These are phyloP conservation scores for Sclerotinia spermophila DNA, from an alignment of 2,329 filamentous ascomycete genomes.

Conservation along the genomic window DNA sequence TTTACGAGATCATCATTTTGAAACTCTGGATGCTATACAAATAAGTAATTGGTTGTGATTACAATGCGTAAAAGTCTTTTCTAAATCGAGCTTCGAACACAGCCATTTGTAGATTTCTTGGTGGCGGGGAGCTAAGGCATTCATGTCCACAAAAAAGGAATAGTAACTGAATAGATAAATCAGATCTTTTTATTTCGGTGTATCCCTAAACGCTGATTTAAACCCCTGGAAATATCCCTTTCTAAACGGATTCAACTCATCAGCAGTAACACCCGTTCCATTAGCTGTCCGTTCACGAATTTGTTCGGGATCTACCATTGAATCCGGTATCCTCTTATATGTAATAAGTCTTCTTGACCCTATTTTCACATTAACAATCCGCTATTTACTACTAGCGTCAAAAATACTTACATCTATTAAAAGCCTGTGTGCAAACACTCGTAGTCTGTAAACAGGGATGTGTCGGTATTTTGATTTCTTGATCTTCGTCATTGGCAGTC, in stretches of 20 bases:
- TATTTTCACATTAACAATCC: slow-evolving; percentile 38
- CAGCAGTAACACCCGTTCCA: slow-evolving; percentile 49
- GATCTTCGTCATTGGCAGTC: slow-evolving; percentile 74
- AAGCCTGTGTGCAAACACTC: slow-evolving; percentile 76
- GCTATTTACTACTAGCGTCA: background rate
- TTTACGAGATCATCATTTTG: too few species aligned
- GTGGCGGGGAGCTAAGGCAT: background rate
- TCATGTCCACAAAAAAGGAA: background rate
- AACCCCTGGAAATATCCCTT: slow-evolving; percentile 47
- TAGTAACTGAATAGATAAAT: background rate
- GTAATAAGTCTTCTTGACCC: slow-evolving; percentile 88
- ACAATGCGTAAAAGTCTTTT: background rate
- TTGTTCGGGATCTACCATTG: slow-evolving; percentile 44
- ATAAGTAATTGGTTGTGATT: too few species aligned
- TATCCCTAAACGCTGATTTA: slow-evolving; percentile 29
- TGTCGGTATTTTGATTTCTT: slow-evolving; percentile 70
- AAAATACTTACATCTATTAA: slow-evolving; percentile 73
- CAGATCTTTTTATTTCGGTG: background rate
- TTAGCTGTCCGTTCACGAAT: slow-evolving; percentile 35
- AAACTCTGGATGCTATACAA: too few species aligned
- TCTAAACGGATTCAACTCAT: slow-evolving; percentile 66
- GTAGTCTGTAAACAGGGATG: slow-evolving; percentile 74
- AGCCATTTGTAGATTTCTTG: background rate
- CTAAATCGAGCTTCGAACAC: background rate
- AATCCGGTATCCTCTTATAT: slow-evolving; percentile 68